Percentiles rank a stretch among this genome's conserved stretches.
These are phyloP conservation scores for Pinus taeda DNA, from an alignment of 75 land plant species.

Conservation along the genomic window DNA sequence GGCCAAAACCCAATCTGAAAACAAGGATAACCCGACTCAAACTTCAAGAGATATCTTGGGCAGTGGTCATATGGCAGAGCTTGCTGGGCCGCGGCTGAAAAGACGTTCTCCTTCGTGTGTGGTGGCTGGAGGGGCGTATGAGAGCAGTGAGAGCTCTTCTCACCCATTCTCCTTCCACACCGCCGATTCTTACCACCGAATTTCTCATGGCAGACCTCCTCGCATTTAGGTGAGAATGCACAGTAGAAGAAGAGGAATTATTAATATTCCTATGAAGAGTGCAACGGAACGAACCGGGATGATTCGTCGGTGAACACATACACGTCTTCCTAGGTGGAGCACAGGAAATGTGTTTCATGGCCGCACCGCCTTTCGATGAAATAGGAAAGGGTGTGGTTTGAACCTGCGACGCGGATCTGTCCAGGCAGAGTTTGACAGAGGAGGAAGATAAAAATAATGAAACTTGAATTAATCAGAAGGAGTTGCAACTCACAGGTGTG, in stretches of 20 bases:
- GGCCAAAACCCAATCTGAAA: too few relatives aligned
- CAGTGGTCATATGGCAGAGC: not conserved
- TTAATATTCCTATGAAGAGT: not conserved
- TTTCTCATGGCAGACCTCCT: constrained; percentile 15
- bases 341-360: too few relatives aligned
- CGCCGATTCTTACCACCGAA: constrained; percentile 10
- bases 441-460: too few relatives aligned
- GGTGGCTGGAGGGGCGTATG: constrained; percentile 33
- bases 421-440: too few relatives aligned
- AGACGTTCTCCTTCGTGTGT: constrained; percentile 12
- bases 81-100: not conserved
- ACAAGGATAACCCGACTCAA: not conserved
- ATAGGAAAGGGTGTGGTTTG: not conserved
- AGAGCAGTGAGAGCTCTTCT: constrained; percentile 16
- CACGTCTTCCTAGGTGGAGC: not conserved
- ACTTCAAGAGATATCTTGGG: not conserved
- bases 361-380: not conserved
- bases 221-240: not conserved
- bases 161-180: constrained; percentile 18
- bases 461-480: too few relatives aligned
- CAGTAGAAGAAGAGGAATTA: not conserved
- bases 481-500: too few relatives aligned
- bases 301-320: not conserved
- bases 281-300: not conserved
- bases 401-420: not conserved